Evolutionary conservation across 2,329 filamentous ascomycete genomes (phyloP), one percentile per base, ranked within the genome.

Genomic region (Aspergillus fructus): DNA sequence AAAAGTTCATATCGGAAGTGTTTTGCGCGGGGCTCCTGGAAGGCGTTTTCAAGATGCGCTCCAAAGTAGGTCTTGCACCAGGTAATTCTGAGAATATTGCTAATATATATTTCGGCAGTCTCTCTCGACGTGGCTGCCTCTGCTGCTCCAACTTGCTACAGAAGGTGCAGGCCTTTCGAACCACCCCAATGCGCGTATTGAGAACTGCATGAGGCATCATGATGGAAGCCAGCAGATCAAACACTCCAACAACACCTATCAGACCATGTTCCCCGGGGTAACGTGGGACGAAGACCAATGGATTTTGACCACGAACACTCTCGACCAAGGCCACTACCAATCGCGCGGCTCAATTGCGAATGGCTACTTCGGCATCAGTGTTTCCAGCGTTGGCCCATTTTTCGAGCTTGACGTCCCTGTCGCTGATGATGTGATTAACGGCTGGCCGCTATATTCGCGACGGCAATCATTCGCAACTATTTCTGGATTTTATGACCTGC

Each of bases 391-490:
- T 7, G 86, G 86, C 0, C 85, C 85, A 0, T 85, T 88, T 67
- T 87, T 87, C 66, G 85, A 87, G 63, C 71, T 81, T 24, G 84
- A 86, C 62, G 67, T 66, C 11, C 74, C 76, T 1, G 77, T 78
- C 5, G 74, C 76, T 50, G 81, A 78, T 49, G 80, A 85, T 58
- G 78, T 80, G 37, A 82, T 85, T 58, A 85, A 82, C 62, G 87
- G 86, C 9, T 90, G 88, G 88, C 88, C 88, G 13, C 75, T 90
- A 2, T 88, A 84, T 70, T 81, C 83, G 57, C 74, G 80, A 21
- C 78, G 87, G 34, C 84, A 89, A 64, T 82, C 83, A 0, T 89
- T 90, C 67, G 84, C 85, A 2, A 89, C 87, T 0, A 82, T 90
- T 27, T 81, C 84, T 4, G 87, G 87, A 1, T 89, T 90, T 66